Evolutionary conservation across 2,329 filamentous ascomycete genomes (phyloP).

Genomic region (Apiospora hydei): DNA sequence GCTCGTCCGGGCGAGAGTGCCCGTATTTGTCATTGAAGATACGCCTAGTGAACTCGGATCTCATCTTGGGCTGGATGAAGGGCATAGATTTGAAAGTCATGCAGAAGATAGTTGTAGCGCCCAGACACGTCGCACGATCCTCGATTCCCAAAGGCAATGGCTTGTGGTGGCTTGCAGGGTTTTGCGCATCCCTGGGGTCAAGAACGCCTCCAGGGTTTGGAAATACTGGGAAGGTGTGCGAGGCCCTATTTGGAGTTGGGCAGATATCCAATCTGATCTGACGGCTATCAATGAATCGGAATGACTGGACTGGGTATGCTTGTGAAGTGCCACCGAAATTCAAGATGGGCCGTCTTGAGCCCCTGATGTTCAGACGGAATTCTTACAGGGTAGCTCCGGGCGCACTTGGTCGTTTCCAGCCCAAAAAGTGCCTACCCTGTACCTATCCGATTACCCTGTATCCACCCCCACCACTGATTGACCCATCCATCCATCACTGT

Average conservation of each 20-base stretch:
- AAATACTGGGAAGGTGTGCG: background rate
- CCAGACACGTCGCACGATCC: background rate
- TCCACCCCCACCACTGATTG: background rate
- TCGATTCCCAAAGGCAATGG: background rate
- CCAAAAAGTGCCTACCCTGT: background rate
- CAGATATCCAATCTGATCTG: background rate
- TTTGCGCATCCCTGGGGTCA: background rate
- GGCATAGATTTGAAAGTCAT: background rate
- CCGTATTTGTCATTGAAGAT: constrained; percentile 12
- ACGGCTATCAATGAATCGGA: background rate
- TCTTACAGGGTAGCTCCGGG: constrained; percentile 18
- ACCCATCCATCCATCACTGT: too few species aligned
- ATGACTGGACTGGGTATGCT: background rate
- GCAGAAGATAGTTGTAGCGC: background rate
- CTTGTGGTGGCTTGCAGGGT: constrained; percentile 13
- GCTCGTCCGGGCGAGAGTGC: background rate
- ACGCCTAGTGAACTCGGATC: constrained; percentile 1
- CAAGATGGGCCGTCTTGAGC: background rate
- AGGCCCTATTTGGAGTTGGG: background rate
- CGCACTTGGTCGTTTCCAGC: constrained; percentile 14
- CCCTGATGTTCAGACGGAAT: constrained; percentile 18
- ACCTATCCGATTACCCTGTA: constrained; percentile 7
- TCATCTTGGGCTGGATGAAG: background rate
- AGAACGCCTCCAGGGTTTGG: background rate
- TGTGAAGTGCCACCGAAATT: background rate